Conservation (phyloP, 1,284 basidiomycete species). For the Mycena sp. region DNA sequence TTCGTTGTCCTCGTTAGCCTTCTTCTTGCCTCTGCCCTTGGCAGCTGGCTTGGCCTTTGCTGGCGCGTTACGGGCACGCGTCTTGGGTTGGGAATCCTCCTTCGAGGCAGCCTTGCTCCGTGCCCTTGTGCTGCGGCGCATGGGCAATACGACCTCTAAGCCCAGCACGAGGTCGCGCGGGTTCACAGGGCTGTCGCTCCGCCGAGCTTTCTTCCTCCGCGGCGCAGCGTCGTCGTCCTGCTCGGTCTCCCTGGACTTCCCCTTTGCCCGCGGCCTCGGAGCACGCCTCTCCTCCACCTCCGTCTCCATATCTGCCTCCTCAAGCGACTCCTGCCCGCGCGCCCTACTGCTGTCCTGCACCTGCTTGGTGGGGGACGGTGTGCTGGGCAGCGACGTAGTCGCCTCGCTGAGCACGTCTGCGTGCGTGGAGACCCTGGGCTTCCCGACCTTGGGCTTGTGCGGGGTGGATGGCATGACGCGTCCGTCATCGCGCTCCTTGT, state of each 20-base stretch:
- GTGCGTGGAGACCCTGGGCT: slow-evolving; percentile 36
- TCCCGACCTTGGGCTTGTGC: slow-evolving; percentile 38
- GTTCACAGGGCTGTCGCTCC: slow-evolving; percentile 6
- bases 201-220: slow-evolving; percentile 22
- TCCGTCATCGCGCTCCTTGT: slow-evolving; percentile 26
- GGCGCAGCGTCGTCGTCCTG: slow-evolving; percentile 24
- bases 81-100: slow-evolving; percentile 14
- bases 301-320: not conserved
- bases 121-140: slow-evolving; percentile 21
- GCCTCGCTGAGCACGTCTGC: slow-evolving; percentile 37
- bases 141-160: slow-evolving; percentile 29
- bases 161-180: too few relatives aligned
- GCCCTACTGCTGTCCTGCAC: not conserved
- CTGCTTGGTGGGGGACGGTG: slow-evolving; percentile 41
- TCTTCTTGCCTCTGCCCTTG: slow-evolving; percentile 21
- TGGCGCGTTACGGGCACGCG: slow-evolving; percentile 8
- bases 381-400: slow-evolving; percentile 43
- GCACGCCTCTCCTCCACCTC: not conserved
- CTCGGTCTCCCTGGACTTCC: slow-evolving; percentile 22
- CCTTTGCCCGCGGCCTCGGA: not conserved
- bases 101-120: slow-evolving; percentile 7
- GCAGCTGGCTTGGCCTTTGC: slow-evolving; percentile 13
- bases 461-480: slow-evolving; percentile 43
- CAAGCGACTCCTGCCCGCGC: too few relatives aligned
- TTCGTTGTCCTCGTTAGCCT: slow-evolving; percentile 23